Evolutionary conservation across 192 early-diverging fungal species (phyloP).

Genomic region (Entrophospora sp.): DNA sequence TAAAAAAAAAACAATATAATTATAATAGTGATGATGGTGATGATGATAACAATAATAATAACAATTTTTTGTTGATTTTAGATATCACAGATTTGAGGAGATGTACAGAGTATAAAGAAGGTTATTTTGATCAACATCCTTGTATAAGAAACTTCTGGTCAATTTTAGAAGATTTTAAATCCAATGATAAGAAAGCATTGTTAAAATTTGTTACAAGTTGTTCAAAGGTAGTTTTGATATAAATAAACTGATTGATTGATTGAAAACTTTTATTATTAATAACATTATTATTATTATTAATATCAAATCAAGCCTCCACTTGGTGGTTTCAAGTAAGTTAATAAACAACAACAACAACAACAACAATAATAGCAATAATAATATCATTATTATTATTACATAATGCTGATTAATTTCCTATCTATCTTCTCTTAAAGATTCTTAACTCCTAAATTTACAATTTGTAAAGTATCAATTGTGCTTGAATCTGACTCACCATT

Average conservation of each 20-base stretch:
- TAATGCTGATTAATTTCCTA: too few relatives aligned
- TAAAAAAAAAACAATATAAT: slow-evolving; percentile 25
- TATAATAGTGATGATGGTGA: too few relatives aligned
- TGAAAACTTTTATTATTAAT: too few relatives aligned
- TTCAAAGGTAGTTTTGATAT: slow-evolving; percentile 49
- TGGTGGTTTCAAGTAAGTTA: slow-evolving; percentile 47
- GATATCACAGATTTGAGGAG: slow-evolving; percentile 52
- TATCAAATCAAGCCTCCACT: slow-evolving; percentile 46
- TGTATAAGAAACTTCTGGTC: slow-evolving; percentile 63
- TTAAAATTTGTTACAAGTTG: slow-evolving; percentile 75
- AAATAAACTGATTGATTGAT: slow-evolving; percentile 30
- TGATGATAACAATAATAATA: too few relatives aligned
- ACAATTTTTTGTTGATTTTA: too few relatives aligned
- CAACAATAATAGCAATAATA: too few relatives aligned
- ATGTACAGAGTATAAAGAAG: slow-evolving; percentile 59
- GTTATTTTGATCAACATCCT: slow-evolving; percentile 62
- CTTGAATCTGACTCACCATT: too few relatives aligned
- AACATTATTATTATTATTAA: neutral
- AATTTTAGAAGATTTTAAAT: slow-evolving; percentile 48
- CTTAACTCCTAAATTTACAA: slow-evolving; percentile 48
- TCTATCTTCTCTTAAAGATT: neutral
- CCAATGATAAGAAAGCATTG: slow-evolving; percentile 54
- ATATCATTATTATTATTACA: too few relatives aligned
- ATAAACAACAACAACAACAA: too few relatives aligned
- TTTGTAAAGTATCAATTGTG: slow-evolving; percentile 31